Base-by-base conservation (phyloP, 208 protist genomes). In the Leishmania tarentolae region DNA sequence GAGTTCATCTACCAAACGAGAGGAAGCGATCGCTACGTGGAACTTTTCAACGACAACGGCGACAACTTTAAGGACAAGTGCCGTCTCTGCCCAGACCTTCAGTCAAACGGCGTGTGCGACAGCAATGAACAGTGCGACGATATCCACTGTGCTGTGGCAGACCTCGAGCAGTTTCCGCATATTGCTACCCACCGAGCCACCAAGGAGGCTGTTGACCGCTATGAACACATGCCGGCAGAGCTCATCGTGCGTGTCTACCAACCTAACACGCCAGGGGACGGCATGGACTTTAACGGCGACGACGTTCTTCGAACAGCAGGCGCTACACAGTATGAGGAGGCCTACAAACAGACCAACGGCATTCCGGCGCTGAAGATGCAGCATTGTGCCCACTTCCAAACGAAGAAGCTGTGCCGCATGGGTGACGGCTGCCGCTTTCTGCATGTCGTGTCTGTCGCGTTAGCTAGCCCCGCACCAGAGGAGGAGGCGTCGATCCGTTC, bases 351-450 rank as follows among this genome's bases (percentile, higher is more conserved):
- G 46, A 82, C 78, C 21, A 85, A 87, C 44, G 80, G 56, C 8
- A 80, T 88, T 61, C 88, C 90, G 13, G 77, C 81, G 44, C 85
- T 90, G 57, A 94, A 92, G 80, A 94, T 96, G 91, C 93, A 96
- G 82, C 93, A 96, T 82, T 96, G 93, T 72, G 91, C 91, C 9
- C 93, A 96, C 84, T 96, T 96, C 78, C 88, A 91, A 35, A 91
- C 86, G 19, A 94, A 96, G 83, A 85, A 89, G 81, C 71, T 96
- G 74, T 96, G 93, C 83, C 93, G 93, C 79, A 85, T 93, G 80
- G 93, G 93, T 44, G 87, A 90, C 69, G 88, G 88, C 76, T 96
- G 93, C 81, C 86, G 87, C 78, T 96, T 96, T 68, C 76, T 96
- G 31, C 93, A 96, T 86, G 89, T 96, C 61, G 84, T 96, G 17